Conservation (phyloP, 371 early-diverging fungal species). For the Mortierella sp. region DNA sequence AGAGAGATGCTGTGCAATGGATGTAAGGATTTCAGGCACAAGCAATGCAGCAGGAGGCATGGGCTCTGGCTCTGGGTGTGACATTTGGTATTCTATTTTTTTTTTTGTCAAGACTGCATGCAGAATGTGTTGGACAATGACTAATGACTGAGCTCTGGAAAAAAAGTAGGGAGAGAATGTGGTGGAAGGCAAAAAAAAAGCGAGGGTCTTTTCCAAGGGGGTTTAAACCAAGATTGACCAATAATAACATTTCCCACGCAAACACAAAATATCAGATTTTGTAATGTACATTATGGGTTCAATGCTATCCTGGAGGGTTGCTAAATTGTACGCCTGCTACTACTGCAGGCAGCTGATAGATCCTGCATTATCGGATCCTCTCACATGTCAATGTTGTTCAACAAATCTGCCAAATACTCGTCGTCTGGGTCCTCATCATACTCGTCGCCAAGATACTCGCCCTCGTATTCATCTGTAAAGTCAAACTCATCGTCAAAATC, state of each 20-base stretch:
- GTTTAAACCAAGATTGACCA: too few relatives aligned
- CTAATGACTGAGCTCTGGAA: neutral
- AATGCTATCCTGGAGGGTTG: too few relatives aligned
- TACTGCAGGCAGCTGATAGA: too few relatives aligned
- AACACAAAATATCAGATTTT: too few relatives aligned
- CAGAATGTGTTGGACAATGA: neutral
- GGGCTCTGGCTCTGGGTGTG: neutral
- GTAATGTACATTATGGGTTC: too few relatives aligned
- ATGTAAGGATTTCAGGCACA: neutral
- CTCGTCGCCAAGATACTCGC: neutral
- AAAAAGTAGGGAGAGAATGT: too few relatives aligned
- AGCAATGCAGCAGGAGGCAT: neutral
- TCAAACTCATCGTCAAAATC: conserved; percentile 3
- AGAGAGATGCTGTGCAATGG: neutral
- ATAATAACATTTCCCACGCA: too few relatives aligned
- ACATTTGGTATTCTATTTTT: neutral
- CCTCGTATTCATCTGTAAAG: neutral
- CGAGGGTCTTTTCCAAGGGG: too few relatives aligned
- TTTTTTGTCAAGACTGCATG: neutral
- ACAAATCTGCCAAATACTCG: neutral
- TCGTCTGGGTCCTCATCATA: neutral
- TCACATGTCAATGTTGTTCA: neutral
- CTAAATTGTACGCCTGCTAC: too few relatives aligned
- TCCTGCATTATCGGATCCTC: too few relatives aligned
- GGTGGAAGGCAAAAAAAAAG: too few relatives aligned